These are phyloP conservation scores for Fusarium clavum DNA, from an alignment of 2,329 filamentous ascomycete species.

Conservation along the genomic window DNA sequence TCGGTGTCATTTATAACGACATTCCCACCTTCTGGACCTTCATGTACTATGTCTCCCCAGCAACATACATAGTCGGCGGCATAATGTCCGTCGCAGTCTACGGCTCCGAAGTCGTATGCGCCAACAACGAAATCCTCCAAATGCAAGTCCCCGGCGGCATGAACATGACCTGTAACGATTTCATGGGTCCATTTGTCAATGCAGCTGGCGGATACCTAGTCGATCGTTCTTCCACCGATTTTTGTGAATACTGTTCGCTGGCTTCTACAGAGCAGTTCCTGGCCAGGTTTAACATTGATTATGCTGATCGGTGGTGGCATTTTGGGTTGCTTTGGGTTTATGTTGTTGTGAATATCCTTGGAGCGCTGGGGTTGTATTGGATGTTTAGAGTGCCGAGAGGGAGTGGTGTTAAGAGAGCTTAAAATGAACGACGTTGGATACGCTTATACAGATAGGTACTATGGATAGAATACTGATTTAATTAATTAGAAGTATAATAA, in stretches of 20 bases:
- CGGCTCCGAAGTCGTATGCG: conserved; percentile 40
- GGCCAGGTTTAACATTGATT: conserved; percentile 56
- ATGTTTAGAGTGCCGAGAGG: conserved; percentile 50
- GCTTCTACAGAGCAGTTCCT: conserved; percentile 55
- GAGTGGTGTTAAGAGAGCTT: conserved; percentile 39
- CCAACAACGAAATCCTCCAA: conserved; percentile 59
- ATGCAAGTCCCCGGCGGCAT: conserved; percentile 64
- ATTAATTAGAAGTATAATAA: neutral
- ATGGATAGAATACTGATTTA: too few species aligned
- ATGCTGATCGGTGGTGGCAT: conserved; percentile 65
- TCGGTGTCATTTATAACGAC: conserved; percentile 66
- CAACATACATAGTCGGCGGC: conserved; percentile 75
- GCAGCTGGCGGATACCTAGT: conserved; percentile 60
- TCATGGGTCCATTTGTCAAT: conserved; percentile 59
- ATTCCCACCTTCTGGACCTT: conserved; percentile 78
- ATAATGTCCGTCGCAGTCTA: conserved; percentile 58
- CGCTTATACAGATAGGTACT: neutral
- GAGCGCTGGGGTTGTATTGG: conserved; percentile 62
- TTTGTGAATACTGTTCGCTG: conserved; percentile 59
- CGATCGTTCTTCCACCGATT: conserved; percentile 55
- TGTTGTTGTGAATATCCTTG: conserved; percentile 60
- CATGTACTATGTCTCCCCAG: conserved; percentile 75
- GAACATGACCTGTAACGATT: conserved; percentile 63
- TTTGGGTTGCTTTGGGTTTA: conserved; percentile 66
- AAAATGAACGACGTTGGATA: neutral